A percentile compares a stretch with the other conserved stretches of the same genome.
phyloP scores from a whole-genome alignment of 345 rosid genomes.

The Psidium friedrichsthalianum region DNA sequence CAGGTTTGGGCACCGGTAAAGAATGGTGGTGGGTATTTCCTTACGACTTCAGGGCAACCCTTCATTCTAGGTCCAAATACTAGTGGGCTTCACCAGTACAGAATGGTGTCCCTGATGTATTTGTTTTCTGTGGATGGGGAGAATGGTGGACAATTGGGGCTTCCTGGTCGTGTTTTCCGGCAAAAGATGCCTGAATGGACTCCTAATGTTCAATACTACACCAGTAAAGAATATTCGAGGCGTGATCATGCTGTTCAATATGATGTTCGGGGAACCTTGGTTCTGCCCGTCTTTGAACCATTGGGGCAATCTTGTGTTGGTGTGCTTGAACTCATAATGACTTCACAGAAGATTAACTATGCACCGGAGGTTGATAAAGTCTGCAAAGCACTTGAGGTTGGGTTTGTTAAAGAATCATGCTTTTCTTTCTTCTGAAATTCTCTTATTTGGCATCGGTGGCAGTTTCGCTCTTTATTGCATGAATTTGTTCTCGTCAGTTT shows the following conservation, averaged over 20 bases:
- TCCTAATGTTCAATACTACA: constrained; percentile 86
- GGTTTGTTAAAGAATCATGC: constrained; percentile 1
- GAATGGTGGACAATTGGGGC: constrained; percentile 64
- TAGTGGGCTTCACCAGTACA: constrained; percentile 69
- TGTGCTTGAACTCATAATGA: constrained; percentile 84
- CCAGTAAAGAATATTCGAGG: constrained; percentile 65
- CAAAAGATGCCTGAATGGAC: constrained; percentile 90
- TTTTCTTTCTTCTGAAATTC: background rate
- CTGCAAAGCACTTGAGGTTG: constrained; percentile 97
- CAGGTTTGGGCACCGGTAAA: constrained; percentile 93
- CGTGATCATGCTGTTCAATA: constrained; percentile 63
- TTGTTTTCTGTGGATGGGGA: constrained; percentile 71
- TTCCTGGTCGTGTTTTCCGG: constrained; percentile 91
- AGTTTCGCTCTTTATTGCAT: background rate
- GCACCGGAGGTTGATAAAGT: constrained; percentile 95
- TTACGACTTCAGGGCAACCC: constrained; percentile 88
- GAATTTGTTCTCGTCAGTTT: background rate
- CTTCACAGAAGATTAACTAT: constrained; percentile 74
- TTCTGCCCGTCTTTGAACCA: constrained; percentile 86
- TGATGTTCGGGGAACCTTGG: constrained; percentile 81
- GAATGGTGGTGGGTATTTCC: constrained; percentile 40
- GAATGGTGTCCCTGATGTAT: constrained; percentile 73
- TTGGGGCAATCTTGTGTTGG: constrained; percentile 76
- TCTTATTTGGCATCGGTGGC: background rate
- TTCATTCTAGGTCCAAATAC: constrained; percentile 69